These are phyloP conservation scores for Setaria viridis DNA, from an alignment of 202 grass and related monocot genomes.

Conservation along the genomic window DNA sequence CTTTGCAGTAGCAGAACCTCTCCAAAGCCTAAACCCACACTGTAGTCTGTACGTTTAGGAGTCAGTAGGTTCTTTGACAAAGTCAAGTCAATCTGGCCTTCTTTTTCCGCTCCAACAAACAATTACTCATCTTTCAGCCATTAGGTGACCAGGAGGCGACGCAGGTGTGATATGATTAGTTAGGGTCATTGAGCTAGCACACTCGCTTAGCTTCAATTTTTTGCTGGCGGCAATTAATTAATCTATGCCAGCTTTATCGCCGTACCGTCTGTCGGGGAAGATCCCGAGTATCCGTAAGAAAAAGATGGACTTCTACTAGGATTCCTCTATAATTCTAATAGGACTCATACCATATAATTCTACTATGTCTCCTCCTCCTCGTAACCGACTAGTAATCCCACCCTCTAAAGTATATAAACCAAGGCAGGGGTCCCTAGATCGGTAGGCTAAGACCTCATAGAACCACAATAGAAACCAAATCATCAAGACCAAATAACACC, in stretches of 20 bases:
- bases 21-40: background rate
- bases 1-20: slow-evolving; percentile 24
- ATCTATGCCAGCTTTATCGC: slow-evolving; percentile 4
- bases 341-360: no score
- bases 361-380: no score
- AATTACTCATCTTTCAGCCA: slow-evolving; percentile 42
- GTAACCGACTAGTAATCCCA: no score
- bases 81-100: slow-evolving; percentile 15
- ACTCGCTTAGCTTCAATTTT: slow-evolving; percentile 27
- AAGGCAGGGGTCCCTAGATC: no score
- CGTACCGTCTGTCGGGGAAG: background rate
- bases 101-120: slow-evolving; percentile 50
- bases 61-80: slow-evolving; percentile 48
- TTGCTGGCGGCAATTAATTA: slow-evolving; percentile 17
- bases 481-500: no score
- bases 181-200: slow-evolving; percentile 45
- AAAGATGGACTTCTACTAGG: no score
- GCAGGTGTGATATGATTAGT: slow-evolving; percentile 45
- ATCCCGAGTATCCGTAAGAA: no score
- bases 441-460: no score
- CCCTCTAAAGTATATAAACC: no score
- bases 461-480: no score
- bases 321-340: no score
- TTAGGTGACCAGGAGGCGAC: slow-evolving; percentile 57
- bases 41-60: slow-evolving; percentile 16